Base-by-base conservation (phyloP, 2,329 filamentous ascomycete genomes). In the Teratosphaeria destructans region DNA sequence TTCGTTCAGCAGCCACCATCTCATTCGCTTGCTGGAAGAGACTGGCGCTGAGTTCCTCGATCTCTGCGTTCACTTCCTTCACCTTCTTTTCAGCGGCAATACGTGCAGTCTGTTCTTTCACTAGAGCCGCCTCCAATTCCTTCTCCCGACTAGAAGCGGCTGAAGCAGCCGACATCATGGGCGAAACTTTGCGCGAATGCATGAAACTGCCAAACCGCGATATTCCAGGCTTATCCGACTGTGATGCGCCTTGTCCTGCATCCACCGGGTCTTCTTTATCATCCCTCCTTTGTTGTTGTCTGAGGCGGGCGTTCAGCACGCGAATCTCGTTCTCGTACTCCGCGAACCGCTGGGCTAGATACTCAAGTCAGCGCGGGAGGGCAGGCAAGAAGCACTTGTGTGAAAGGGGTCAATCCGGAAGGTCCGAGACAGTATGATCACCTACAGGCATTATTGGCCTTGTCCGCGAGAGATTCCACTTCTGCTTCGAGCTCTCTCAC, bases 21-120 rank as follows among this genome's bases (percentile, higher is more conserved):
- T 91, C 85, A 72, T 94, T 94, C 57, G 89, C 89, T 76, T 92
- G 86, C 75, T 89, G 85, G 72, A 94, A 94, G 58, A 94, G 76
- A 56, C 81, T 82, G 23, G 83, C 86, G 68, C 83, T 89, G 64
- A 94, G 77, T 74, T 94, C 89, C 74, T 93, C 89, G 23, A 93
- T 81, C 76, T 94, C 89, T 12, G 77, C 79, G 68, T 83, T 85
- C 56, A 88, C 87, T 56, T 84, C 82, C 63, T 79, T 80, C 23
- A 90, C 77, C 62, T 83, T 81, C 56, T 81, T 81, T 75, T 94
- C 89, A 1, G 89, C 89, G 57, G 84, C 82, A 47, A 81, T 78
- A 12, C 89, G 83, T 60, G 88, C 79, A 53, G 75, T 76, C 70
- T 88, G 83, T 72, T 93, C 89, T 58, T 82, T 81, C 54, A 79